phyloP scores from a whole-genome alignment of 1,139 yeast species.

The Pichia sp. region DNA sequence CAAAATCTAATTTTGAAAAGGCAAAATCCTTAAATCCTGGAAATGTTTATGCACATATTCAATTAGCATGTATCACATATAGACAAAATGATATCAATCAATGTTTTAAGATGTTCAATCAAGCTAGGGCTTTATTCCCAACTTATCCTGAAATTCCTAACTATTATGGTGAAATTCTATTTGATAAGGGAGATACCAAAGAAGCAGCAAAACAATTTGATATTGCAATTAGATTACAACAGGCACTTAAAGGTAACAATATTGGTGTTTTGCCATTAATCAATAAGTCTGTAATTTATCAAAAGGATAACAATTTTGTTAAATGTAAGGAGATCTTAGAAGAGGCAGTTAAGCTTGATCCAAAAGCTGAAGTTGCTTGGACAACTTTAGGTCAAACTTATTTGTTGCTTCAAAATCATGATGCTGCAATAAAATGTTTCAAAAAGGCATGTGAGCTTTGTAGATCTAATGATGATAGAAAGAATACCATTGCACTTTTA shows the following conservation, averaged over 20 bases:
- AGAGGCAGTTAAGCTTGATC: slow-evolving; percentile 76
- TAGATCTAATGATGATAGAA: slow-evolving; percentile 78
- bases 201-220: slow-evolving; percentile 84
- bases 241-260: slow-evolving; percentile 49
- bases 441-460: slow-evolving; percentile 78
- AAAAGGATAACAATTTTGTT: slow-evolving; percentile 50
- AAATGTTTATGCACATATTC: slow-evolving; percentile 82
- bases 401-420: slow-evolving; percentile 73
- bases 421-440: slow-evolving; percentile 74
- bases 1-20: slow-evolving; percentile 68
- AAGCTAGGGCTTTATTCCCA: slow-evolving; percentile 73
- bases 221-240: slow-evolving; percentile 76
- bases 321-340: slow-evolving; percentile 64
- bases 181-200: slow-evolving; percentile 67
- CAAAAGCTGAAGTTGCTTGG: slow-evolving; percentile 82
- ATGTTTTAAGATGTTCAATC: slow-evolving; percentile 48
- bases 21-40: slow-evolving; percentile 67
- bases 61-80: slow-evolving; percentile 87
- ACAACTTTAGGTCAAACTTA: slow-evolving; percentile 86
- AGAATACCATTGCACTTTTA: slow-evolving; percentile 86
- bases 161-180: slow-evolving; percentile 89
- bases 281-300: slow-evolving; percentile 76
- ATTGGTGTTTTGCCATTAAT: slow-evolving; percentile 88
- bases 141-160: slow-evolving; percentile 88
- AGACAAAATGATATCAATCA: slow-evolving; percentile 56